Base-by-base conservation (phyloP, 2,329 filamentous ascomycete genomes). In the Shiraia sp. region DNA sequence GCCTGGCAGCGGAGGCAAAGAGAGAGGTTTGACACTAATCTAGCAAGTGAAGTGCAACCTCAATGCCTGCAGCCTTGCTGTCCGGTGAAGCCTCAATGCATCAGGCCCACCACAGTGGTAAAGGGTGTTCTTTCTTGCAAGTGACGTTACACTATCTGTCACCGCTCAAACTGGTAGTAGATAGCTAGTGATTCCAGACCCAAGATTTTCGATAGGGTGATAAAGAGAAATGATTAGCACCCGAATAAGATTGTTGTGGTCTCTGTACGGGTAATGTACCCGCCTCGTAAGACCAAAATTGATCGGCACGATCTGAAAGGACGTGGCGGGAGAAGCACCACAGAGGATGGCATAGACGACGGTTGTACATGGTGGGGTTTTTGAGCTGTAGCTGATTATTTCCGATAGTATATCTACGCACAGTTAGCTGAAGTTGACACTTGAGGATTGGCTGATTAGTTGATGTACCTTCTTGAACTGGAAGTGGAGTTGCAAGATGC, bases 401-500 rank as follows among this genome's bases (percentile, higher is more conserved):
- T 76, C 33, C 74, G 69, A 56, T 76, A 76, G 53, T 75, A 76
- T 41, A 76, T 71, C 72, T 75, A 53, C 23, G 41, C 30, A 22
- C 33, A 44, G 49, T 69, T 28, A 70, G 60, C 37, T 32, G 25
- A 36, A 31, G 16, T 6, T 13, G n/a, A 23, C 10, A n/a, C n/a
- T n/a, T n/a, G n/a, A n/a, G n/a, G n/a, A n/a, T n/a, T n/a, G n/a
- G n/a, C n/a, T n/a, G n/a, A n/a, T n/a, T n/a, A n/a, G 34, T 32
- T 26, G 19, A 47, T 72, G 58, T 71, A 95, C 90, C 83, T 96
- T 95, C 72, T 97, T 99, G 78, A 97, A 96, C 70, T 96, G 91
- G 69, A 99, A 99, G 69, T 97, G 92, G 44, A 99, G 80, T 73
- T 96, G 91, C 43, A 99, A 75, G 59, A 97, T 96, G 38, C 92